Percentiles rank a stretch among this genome's conserved stretches.
phyloP scores from a whole-genome alignment of 768 basidiomycete genomes.

The Russula vinacea region DNA sequence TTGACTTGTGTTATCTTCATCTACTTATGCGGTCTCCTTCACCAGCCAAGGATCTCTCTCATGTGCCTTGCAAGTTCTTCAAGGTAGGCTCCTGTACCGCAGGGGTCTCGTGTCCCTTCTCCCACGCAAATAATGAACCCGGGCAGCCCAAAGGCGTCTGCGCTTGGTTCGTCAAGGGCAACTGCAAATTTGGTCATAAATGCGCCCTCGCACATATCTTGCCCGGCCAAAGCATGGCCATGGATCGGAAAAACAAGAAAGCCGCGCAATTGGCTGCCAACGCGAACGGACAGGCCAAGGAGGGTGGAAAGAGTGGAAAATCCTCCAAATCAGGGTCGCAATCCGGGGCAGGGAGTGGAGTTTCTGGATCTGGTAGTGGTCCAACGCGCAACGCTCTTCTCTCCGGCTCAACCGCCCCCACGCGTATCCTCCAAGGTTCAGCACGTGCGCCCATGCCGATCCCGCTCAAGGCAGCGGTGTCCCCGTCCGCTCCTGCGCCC shows the following conservation, averaged over 20 bases:
- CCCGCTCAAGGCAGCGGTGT: constrained; percentile 67
- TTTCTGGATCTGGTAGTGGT: constrained; percentile 24
- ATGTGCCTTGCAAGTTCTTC: constrained; percentile 98
- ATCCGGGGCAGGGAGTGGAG: constrained; percentile 19
- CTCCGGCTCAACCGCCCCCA: constrained; percentile 68
- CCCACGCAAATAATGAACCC: constrained; percentile 69
- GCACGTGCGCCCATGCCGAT: constrained; percentile 62
- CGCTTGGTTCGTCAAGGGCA: constrained; percentile 92
- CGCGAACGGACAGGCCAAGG: constrained; percentile 37
- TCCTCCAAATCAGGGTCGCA: constrained; percentile 40
- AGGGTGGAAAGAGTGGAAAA: constrained; percentile 39
- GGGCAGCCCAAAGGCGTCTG: constrained; percentile 79
- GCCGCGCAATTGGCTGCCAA: constrained; percentile 66
- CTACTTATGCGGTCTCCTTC: constrained; percentile 14
- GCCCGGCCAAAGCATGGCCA: constrained; percentile 90
- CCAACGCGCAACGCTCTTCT: constrained; percentile 38
- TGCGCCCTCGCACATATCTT: constrained; percentile 93
- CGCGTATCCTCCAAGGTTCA: constrained; percentile 45
- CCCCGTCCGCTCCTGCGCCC: constrained; percentile 76
- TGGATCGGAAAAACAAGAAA: constrained; percentile 98
- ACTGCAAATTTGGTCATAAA: constrained; percentile 74
- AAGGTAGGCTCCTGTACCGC: constrained; percentile 93
- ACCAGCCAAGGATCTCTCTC: constrained; percentile 84
- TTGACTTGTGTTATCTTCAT: constrained; percentile 4
- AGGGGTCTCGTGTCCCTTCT: constrained; percentile 93